Percentiles rank a stretch among this genome's conserved stretches.
Conservation (phyloP, 208 protist genomes). For the Leishmania arabica region DNA sequence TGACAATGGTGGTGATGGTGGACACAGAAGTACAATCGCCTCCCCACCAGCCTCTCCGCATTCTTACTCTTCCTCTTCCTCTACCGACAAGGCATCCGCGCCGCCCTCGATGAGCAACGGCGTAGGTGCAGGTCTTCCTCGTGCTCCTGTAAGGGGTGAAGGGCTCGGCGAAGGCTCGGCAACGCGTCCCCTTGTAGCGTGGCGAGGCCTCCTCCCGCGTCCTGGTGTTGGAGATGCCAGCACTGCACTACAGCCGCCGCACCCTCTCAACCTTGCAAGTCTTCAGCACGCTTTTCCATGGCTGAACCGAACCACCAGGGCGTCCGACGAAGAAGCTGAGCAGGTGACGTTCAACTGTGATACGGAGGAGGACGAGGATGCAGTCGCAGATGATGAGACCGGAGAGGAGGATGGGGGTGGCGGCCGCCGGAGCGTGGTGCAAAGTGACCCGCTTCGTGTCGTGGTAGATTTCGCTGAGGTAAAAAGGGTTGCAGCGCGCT, state of each 20-base stretch:
- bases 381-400: neutral
- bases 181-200: neutral
- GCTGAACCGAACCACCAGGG: neutral
- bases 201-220: neutral
- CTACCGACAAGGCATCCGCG: neutral
- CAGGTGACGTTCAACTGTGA: neutral
- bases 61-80: constrained; percentile 6
- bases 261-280: neutral
- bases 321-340: neutral
- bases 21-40: neutral
- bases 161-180: neutral
- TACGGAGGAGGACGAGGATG: constrained; percentile 6
- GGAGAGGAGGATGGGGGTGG: neutral
- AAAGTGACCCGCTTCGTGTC: constrained; percentile 12
- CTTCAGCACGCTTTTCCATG: neutral
- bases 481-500: neutral
- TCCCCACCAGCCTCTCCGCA: neutral
- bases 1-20: neutral
- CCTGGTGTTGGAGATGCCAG: neutral
- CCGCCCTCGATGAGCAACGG: neutral
- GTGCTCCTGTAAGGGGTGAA: neutral
- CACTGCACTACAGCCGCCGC: neutral
- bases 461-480: constrained; percentile 1
- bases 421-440: neutral
- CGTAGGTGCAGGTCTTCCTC: neutral